phyloP scores from a whole-genome alignment of 257 asterid species.

The Handroanthus guayacan region DNA sequence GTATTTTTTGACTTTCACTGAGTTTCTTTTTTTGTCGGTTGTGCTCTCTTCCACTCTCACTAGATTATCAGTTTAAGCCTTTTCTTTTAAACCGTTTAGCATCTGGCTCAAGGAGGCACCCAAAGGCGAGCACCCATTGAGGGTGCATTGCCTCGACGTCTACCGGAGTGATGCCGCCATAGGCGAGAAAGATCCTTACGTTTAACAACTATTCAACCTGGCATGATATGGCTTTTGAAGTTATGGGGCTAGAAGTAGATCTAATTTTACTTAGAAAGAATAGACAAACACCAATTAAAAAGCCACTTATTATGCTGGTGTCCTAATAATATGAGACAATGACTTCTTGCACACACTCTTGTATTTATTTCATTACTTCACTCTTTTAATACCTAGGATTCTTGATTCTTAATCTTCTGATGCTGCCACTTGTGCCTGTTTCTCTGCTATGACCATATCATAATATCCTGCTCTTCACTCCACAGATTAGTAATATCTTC shows the following conservation, averaged over 20 bases:
- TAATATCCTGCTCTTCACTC: constrained; percentile 41
- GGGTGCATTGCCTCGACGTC: too few species aligned
- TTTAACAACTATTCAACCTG: background rate
- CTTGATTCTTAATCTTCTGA: background rate
- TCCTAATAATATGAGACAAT: background rate
- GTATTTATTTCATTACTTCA: background rate
- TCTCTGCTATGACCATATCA: constrained; percentile 39
- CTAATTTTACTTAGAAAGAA: background rate
- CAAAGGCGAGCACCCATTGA: too few species aligned
- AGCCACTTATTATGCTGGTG: background rate
- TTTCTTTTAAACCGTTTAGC: too few species aligned
- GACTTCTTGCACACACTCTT: background rate
- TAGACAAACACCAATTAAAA: background rate
- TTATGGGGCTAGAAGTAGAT: background rate
- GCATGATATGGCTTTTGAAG: background rate
- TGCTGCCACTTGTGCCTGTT: background rate
- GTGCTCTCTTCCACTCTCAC: too few species aligned
- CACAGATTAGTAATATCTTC: constrained; percentile 37
- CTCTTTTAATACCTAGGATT: background rate
- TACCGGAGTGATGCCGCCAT: too few species aligned
- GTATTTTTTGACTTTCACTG: too few species aligned
- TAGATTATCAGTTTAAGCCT: too few species aligned
- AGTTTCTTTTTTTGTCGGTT: too few species aligned
- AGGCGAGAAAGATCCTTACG: too few species aligned
- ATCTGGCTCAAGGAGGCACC: too few species aligned